phyloP scores from a whole-genome alignment of 176 grass and related monocot genomes.

The Musa itinerans region DNA sequence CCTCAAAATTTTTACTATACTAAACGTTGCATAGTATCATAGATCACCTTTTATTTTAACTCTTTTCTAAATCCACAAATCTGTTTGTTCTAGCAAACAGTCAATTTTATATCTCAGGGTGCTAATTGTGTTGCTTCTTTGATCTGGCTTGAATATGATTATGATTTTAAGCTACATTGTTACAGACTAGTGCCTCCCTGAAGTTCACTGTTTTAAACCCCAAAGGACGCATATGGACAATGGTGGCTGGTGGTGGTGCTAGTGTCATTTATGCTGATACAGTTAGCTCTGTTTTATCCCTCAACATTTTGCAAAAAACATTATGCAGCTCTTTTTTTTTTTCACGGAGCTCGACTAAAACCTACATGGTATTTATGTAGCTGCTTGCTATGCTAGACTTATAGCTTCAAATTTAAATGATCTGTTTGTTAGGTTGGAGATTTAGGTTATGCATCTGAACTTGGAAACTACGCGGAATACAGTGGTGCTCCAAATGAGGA shows the following conservation, averaged over 20 bases:
- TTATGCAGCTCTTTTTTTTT: too few relatives aligned
- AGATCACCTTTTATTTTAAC: background rate
- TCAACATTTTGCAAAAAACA: background rate
- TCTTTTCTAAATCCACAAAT: too few relatives aligned
- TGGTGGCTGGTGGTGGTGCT: constrained; percentile 93
- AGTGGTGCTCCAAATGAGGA: constrained; percentile 92
- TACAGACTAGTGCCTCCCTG: constrained; percentile 81
- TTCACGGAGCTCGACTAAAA: background rate
- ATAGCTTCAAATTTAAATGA: background rate
- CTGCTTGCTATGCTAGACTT: too few relatives aligned
- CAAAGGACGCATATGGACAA: constrained; percentile 89
- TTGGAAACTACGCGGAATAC: constrained; percentile 87
- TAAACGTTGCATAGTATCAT: too few relatives aligned
- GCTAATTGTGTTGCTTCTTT: background rate
- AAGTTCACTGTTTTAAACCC: constrained; percentile 91
- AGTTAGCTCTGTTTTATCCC: constrained; percentile 23
- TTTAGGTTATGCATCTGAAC: constrained; percentile 75
- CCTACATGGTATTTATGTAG: background rate
- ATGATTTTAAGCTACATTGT: constrained; percentile 2
- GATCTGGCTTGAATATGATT: background rate
- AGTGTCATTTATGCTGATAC: constrained; percentile 98
- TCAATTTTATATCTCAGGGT: too few relatives aligned
- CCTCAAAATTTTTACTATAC: too few relatives aligned
- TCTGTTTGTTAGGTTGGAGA: constrained; percentile 57
- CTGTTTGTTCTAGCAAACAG: too few relatives aligned